These are phyloP conservation scores for Penicillium longicatenatum DNA, from an alignment of 495 filamentous ascomycete species.

Conservation along the genomic window DNA sequence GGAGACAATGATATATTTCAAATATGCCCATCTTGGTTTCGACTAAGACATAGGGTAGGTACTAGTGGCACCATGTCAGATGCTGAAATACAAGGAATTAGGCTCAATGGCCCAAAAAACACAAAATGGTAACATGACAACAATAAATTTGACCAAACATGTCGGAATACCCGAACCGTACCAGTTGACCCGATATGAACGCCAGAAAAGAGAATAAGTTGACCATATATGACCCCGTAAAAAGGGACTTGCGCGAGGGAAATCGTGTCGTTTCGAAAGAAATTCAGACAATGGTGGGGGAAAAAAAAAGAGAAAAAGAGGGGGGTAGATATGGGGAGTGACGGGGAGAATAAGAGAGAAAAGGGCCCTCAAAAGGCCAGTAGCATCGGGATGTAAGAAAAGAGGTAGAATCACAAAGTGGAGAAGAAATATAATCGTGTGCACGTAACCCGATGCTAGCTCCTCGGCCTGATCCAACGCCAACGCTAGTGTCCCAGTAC, in stretches of 20 bases:
- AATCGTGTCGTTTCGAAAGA: constrained; percentile 19
- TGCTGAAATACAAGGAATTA: constrained; percentile 10
- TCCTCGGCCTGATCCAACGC: constrained; percentile 24
- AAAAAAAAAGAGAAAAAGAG: constrained; percentile 1
- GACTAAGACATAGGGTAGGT: background rate
- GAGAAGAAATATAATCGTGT: constrained; percentile 28
- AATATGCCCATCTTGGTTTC: background rate
- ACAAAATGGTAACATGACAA: constrained; percentile 3
- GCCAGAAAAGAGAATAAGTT: constrained; percentile 17
- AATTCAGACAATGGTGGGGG: background rate
- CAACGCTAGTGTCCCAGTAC: constrained; percentile 21
- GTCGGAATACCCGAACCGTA: constrained; percentile 11
- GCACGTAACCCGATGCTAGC: constrained; percentile 29
- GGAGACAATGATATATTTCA: background rate
- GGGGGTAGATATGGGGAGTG: background rate
- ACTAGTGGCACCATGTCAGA: constrained; percentile 4
- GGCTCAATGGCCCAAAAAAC: constrained; percentile 3
- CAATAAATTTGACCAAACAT: constrained; percentile 10
- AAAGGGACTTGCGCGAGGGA: constrained; percentile 10
- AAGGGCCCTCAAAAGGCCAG: constrained; percentile 4
- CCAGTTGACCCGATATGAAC: constrained; percentile 18
- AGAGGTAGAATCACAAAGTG: constrained; percentile 26
- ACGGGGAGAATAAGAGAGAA: constrained; percentile 10
- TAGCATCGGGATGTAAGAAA: constrained; percentile 6
- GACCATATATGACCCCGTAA: constrained; percentile 21